Base-by-base conservation (phyloP, 768 basidiomycete species). In the Leccinum uliginosum region DNA sequence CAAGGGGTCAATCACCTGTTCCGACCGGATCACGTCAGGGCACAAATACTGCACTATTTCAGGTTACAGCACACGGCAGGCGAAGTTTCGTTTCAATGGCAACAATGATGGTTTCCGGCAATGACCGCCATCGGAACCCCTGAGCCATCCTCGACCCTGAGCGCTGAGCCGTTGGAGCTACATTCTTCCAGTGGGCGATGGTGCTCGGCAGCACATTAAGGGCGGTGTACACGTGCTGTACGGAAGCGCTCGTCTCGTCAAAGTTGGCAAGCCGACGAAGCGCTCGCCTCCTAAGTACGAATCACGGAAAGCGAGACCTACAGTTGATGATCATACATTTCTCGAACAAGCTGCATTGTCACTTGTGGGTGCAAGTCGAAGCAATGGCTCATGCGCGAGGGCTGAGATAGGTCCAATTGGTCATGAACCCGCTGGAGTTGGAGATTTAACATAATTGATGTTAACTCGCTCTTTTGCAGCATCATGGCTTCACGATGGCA, bases 401-500 rank as follows among this genome's bases (percentile, higher is more conserved):
- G 27, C 27, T 4, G 9, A 27, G 9, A 27, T 27, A 92, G 12
- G 12, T 35, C 35, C 17, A n/a, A 38, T 38, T 38, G 3, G 17
- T 17, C 9, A 38, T 38, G 17, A 17, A 38, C 35, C 15, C 17
- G 35, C 17, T 17, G 17, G 35, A n/a, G 4, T 38, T n/a, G 35
- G 35, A n/a, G 8, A n/a, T 38, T 1, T 38, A 38, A n/a, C 80
- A 93, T 98, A 53, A 98, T 99, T 65, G 23, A 47, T 35, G 6
- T 26, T 47, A 5, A 27, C 23, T 32, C 17, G 21, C 3, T 29
- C 21, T 40, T 54, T 55, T 51, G n/a, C 53, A 96, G 94, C 7
- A 96, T 97, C n/a, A n/a, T n/a, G n/a, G 93, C 89, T 97, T 60
- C 94, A 96, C 71, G 96, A 97, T n/a, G n/a, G n/a, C 76, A 93